Evolutionary conservation across 2,329 filamentous ascomycete genomes (phyloP).

Genomic region (Claviceps sp.): DNA sequence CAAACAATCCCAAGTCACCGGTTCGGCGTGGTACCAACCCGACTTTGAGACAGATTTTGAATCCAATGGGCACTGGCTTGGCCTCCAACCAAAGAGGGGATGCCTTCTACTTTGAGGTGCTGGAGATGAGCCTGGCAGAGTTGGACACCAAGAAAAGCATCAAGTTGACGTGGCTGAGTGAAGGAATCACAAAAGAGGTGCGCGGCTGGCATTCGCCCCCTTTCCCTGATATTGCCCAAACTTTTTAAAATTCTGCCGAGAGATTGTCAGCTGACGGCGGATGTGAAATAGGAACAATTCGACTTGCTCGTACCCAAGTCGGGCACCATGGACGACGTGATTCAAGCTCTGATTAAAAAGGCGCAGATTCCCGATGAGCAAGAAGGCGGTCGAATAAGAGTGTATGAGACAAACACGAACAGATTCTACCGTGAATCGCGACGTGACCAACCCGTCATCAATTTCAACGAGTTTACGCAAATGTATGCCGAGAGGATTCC

Average conservation of each 20-base stretch:
- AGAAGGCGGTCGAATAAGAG: conserved; percentile 54
- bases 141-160: conserved; percentile 84
- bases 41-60: conserved; percentile 68
- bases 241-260: no score
- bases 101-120: conserved; percentile 77
- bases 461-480: conserved; percentile 73
- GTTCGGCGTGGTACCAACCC: conserved; percentile 61
- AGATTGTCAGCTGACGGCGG: not conserved
- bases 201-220: not conserved
- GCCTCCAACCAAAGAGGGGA: conserved; percentile 61
- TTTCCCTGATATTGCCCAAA: no score
- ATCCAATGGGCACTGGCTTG: conserved; percentile 51
- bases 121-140: conserved; percentile 89
- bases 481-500: conserved; percentile 74
- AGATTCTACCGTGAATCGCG: conserved; percentile 72
- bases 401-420: conserved; percentile 72
- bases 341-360: conserved; percentile 67
- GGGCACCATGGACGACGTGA: conserved; percentile 65
- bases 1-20: conserved; percentile 61
- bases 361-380: conserved; percentile 62
- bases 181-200: conserved; percentile 85
- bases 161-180: conserved; percentile 72
- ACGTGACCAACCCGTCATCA: conserved; percentile 58
- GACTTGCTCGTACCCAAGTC: conserved; percentile 84
- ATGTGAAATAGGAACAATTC: conserved; percentile 45